Evolutionary conservation across 1,284 basidiomycete species (phyloP).

Genomic region (Prillingera fragicola): DNA sequence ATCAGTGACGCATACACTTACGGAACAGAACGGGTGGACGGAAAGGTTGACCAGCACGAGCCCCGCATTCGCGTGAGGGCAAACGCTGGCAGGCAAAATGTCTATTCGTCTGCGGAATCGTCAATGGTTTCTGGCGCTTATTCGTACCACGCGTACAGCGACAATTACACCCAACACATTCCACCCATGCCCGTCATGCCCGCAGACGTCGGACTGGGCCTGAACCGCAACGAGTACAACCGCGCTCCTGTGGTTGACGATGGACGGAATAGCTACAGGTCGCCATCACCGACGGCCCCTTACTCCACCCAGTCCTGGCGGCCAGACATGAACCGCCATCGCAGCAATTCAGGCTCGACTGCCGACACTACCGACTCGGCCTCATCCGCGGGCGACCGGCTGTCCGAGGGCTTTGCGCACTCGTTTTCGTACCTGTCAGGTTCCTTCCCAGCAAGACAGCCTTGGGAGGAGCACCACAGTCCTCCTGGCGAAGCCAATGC

Average conservation of each 20-base stretch:
- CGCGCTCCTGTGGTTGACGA: neutral
- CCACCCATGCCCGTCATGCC: conserved; percentile 35
- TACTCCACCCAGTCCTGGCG: conserved; percentile 15
- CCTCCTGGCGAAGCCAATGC: conserved; percentile 28
- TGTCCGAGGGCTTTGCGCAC: conserved; percentile 13
- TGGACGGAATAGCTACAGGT: too few relatives aligned
- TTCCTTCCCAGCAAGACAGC: conserved; percentile 9
- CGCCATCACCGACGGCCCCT: too few relatives aligned
- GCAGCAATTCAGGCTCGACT: conserved; percentile 33
- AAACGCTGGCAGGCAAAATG: conserved; percentile 34
- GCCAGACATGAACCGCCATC: conserved; percentile 20
- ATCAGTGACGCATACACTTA: conserved; percentile 31
- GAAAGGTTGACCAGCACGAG: conserved; percentile 26
- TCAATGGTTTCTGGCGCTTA: conserved; percentile 38
- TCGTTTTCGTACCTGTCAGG: conserved; percentile 16
- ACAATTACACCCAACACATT: conserved; percentile 26
- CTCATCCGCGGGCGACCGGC: conserved; percentile 8
- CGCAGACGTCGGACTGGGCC: conserved; percentile 6
- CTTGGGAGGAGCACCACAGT: conserved; percentile 19
- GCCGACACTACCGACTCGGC: conserved; percentile 5
- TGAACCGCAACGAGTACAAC: conserved; percentile 5
- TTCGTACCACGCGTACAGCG: conserved; percentile 34
- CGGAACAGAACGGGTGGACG: conserved; percentile 19
- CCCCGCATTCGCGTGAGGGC: conserved; percentile 31
- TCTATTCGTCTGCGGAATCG: conserved; percentile 44